Evolutionary conservation across 2,329 filamentous ascomycete species (phyloP), one percentile per base, ranked within the genome.

Genomic region (Simplicillium sp.): DNA sequence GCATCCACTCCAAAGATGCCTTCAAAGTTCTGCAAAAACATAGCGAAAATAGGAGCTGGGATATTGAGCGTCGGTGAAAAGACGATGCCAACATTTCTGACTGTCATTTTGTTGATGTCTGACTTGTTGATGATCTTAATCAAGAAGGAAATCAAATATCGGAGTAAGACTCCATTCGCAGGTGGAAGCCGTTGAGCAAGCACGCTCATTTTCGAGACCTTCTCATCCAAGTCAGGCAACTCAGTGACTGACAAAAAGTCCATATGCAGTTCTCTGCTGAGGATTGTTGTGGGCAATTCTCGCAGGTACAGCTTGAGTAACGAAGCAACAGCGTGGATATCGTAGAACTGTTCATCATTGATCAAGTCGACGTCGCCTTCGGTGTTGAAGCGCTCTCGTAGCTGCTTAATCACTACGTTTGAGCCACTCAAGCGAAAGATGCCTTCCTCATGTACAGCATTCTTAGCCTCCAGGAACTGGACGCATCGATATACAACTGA

Each of bases 391-490:
- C 89, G 82, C 58, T 97, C 90, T 46, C 85, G 84, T 34, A 98
- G 73, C 43, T 80, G 80, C 61, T 90, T 94, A 64, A 98, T 94
- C 38, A 95, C 82, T 41, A 94, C 77, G 56, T 95, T 97, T 1
- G 90, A 97, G n/a, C 92, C 92, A 59, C 89, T 97, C 34, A 98
- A 71, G 39, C 92, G 81, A 71, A 98, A 98, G 34, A 98, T 95
- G 34, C 92, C 92, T 61, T 98, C 92, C 59, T 98, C 92, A 6
- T 71, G 72, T 37, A 83, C 73, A 11, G 89, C 92, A 46, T 85
- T 79, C 65, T 89, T 89, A 7, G 78, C 75, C 49, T 87, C 83
- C 14, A 98, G 73, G 59, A 95, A 98, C 59, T 97, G 87, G 46
- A 98, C 85, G 56, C 88, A 96, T 43, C 92, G 82, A 64, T 94